These are phyloP conservation scores for Phylloporus sp. DNA, from an alignment of 768 basidiomycete genomes.

Conservation along the genomic window DNA sequence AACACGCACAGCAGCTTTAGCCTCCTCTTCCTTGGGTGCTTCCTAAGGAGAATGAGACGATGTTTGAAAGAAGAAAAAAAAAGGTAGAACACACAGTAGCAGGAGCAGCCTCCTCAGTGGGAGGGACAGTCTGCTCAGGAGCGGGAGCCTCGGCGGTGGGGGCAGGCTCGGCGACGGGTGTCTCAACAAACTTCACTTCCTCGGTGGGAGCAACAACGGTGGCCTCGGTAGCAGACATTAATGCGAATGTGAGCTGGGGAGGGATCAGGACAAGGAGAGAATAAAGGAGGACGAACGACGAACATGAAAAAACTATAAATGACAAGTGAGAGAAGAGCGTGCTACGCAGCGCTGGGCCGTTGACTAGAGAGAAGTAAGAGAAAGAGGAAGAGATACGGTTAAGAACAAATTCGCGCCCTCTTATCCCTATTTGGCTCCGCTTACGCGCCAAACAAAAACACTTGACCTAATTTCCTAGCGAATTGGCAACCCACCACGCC, in stretches of 20 bases:
- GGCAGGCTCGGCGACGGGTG: constrained; percentile 30
- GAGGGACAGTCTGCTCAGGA: constrained; percentile 22
- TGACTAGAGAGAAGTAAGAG: constrained; percentile 56
- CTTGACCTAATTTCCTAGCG: constrained; percentile 28
- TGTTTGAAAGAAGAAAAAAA: background rate
- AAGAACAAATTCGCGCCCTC: constrained; percentile 34
- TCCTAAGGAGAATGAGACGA: constrained; percentile 26
- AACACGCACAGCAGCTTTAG: constrained; percentile 36
- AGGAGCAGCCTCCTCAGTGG: constrained; percentile 32
- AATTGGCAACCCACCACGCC: constrained; percentile 11
- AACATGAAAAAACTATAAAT: constrained; percentile 50
- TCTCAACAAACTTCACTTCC: constrained; percentile 51
- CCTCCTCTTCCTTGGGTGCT: constrained; percentile 39
- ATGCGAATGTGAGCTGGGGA: constrained; percentile 50
- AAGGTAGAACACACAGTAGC: constrained; percentile 30
- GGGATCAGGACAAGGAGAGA: background rate
- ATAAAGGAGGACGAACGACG: constrained; percentile 21
- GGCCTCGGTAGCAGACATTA: constrained; percentile 79
- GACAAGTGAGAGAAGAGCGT: constrained; percentile 59
- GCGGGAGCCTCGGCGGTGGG: constrained; percentile 29
- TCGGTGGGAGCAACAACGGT: constrained; percentile 46
- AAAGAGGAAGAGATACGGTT: constrained; percentile 45
- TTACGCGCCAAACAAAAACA: constrained; percentile 38
- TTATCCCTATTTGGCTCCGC: constrained; percentile 42
- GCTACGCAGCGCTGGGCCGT: constrained; percentile 52